phyloP scores from a whole-genome alignment of 1,284 basidiomycete genomes.

The Cryptococcus sp. region DNA sequence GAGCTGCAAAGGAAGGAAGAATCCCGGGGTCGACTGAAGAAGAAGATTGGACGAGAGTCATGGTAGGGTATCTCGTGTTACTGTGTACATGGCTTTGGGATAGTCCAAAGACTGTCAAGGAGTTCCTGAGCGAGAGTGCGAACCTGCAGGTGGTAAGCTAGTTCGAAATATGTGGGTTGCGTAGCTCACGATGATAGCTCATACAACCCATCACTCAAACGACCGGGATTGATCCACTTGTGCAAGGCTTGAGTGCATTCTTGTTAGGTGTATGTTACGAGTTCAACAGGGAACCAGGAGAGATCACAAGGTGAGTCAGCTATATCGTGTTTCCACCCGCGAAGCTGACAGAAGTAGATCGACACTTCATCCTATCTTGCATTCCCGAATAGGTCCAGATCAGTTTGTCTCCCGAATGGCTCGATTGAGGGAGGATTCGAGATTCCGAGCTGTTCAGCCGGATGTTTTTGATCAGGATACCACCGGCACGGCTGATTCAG shows the following conservation, averaged over 20 bases:
- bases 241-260: constrained; percentile 88
- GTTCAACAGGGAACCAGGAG: constrained; percentile 86
- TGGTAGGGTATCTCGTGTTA: constrained; percentile 77
- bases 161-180: no score
- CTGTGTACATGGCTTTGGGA: constrained; percentile 96
- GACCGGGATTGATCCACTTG: constrained; percentile 75
- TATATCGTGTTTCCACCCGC: background rate
- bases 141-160: constrained; percentile 78
- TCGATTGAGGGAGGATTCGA: constrained; percentile 79
- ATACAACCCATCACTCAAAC: constrained; percentile 92
- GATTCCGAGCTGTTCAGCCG: constrained; percentile 83
- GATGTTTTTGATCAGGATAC: constrained; percentile 56
- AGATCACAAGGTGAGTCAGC: constrained; percentile 67
- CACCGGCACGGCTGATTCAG: constrained; percentile 11
- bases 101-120: constrained; percentile 77
- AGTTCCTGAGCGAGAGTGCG: constrained; percentile 81
- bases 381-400: constrained; percentile 75
- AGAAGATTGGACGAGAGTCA: constrained; percentile 80
- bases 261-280: constrained; percentile 91
- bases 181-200: constrained; percentile 53
- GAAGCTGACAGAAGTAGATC: constrained; percentile 50
- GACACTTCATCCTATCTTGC: constrained; percentile 79
- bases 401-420: constrained; percentile 82
- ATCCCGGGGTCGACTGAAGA: constrained; percentile 41
- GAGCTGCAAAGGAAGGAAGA: constrained; percentile 36